Percentiles rank a stretch among this genome's conserved stretches.
Evolutionary conservation across 2,329 filamentous ascomycete genomes (phyloP).

Genomic region (Aspergillus sp.): DNA sequence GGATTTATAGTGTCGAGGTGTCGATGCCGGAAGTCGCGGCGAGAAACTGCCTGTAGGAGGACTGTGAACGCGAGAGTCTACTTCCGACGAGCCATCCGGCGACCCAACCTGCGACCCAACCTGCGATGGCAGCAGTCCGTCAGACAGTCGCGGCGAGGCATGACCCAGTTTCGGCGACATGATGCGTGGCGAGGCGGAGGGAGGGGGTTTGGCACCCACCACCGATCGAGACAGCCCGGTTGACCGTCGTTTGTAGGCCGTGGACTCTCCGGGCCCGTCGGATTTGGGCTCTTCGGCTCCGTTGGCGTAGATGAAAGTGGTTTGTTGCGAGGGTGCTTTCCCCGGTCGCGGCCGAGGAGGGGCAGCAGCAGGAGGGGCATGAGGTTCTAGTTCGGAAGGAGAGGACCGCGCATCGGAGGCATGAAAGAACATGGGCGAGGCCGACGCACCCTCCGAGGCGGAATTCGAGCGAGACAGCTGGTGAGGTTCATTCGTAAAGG

Average conservation of each 20-base stretch:
- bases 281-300: constrained; percentile 33
- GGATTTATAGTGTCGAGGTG: constrained; percentile 31
- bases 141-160: constrained; percentile 23
- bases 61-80: constrained; percentile 18
- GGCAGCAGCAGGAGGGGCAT: no score
- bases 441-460: constrained; percentile 34
- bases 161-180: constrained; percentile 31
- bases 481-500: constrained; percentile 37
- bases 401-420: constrained; percentile 71
- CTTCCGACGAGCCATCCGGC: constrained; percentile 22
- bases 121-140: constrained; percentile 18
- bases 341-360: constrained; percentile 22
- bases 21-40: constrained; percentile 13
- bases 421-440: constrained; percentile 79
- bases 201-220: constrained; percentile 20
- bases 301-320: constrained; percentile 41
- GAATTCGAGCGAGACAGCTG: constrained; percentile 33
- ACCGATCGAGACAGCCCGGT: constrained; percentile 29
- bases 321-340: constrained; percentile 24
- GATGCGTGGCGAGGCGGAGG: constrained; percentile 29
- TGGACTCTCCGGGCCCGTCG: constrained; percentile 21
- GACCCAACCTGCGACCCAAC: constrained; percentile 15
- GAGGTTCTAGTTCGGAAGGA: constrained; percentile 35
- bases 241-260: constrained; percentile 28
- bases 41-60: constrained; percentile 21